Conservation (phyloP, 495 filamentous ascomycete genomes). For the Talaromyces proteolyticus region DNA sequence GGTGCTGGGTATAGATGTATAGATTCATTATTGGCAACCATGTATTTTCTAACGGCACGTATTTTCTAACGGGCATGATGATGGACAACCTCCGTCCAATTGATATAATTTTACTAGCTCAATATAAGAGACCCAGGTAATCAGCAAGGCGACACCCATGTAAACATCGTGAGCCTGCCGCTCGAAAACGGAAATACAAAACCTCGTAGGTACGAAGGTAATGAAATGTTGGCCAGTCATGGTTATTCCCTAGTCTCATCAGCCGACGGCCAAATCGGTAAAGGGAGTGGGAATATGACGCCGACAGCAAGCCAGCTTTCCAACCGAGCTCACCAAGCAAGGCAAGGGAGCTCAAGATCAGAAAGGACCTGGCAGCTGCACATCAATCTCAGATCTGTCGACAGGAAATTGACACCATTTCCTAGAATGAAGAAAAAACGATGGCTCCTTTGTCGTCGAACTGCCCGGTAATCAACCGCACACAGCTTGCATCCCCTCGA, state of each 20-base stretch:
- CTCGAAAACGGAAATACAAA: too few species aligned
- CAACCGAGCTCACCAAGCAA: constrained; percentile 59
- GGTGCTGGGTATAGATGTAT: too few species aligned
- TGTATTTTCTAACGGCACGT: neutral
- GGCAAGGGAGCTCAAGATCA: constrained; percentile 64
- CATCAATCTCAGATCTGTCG: constrained; percentile 87
- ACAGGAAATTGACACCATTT: constrained; percentile 83
- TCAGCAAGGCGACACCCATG: too few species aligned
- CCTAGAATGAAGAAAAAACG: constrained; percentile 33
- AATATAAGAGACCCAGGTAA: neutral
- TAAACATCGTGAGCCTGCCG: too few species aligned
- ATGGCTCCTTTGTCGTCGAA: constrained; percentile 85
- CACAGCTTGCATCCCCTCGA: constrained; percentile 42
- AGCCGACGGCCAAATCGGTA: constrained; percentile 71
- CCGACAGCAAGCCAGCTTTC: constrained; percentile 52
- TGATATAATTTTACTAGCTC: too few species aligned
- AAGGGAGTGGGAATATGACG: constrained; percentile 85
- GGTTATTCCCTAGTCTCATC: constrained; percentile 81
- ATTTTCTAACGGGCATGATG: too few species aligned
- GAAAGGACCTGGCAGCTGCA: constrained; percentile 28
- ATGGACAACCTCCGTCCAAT: too few species aligned
- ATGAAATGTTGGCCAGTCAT: constrained; percentile 66
- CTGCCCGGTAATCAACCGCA: constrained; percentile 75
- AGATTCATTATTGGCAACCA: too few species aligned
- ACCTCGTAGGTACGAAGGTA: too few species aligned